These are phyloP conservation scores for Hyaloscypha bicolor DNA, from an alignment of 495 filamentous ascomycete genomes.

Conservation along the genomic window DNA sequence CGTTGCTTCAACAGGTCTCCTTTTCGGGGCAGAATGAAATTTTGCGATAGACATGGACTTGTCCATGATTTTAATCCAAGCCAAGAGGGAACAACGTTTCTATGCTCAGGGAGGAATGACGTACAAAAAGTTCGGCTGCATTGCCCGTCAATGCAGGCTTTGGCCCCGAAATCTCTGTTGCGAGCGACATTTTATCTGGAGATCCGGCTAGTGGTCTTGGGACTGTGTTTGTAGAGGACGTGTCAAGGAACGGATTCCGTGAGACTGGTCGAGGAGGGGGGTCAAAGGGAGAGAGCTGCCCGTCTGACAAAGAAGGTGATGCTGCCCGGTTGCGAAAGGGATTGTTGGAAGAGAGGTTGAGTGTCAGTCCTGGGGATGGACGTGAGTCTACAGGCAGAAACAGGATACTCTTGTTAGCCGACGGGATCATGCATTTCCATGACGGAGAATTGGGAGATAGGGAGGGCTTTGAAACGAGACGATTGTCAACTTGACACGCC, in stretches of 20 bases:
- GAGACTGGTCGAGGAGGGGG: constrained; percentile 73
- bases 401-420: constrained; percentile 32
- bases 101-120: constrained; percentile 38
- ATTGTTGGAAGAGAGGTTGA: constrained; percentile 89
- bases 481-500: constrained; percentile 31
- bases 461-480: constrained; percentile 26
- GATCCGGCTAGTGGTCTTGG: constrained; percentile 35
- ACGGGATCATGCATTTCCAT: constrained; percentile 29
- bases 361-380: constrained; percentile 51
- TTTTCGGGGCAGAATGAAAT: constrained; percentile 9
- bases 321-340: constrained; percentile 92
- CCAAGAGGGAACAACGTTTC: constrained; percentile 2
- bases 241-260: constrained; percentile 90
- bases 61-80: constrained; percentile 2
- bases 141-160: constrained; percentile 57
- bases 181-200: constrained; percentile 59
- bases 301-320: constrained; percentile 55
- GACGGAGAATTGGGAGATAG: constrained; percentile 11
- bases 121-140: constrained; percentile 88
- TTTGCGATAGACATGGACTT: background rate
- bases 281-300: constrained; percentile 45
- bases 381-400: constrained; percentile 29
- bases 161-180: constrained; percentile 41
- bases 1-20: background rate
- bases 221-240: constrained; percentile 52